Base-by-base conservation (phyloP, 139 green algal genomes). In the Chlorella sp. region DNA sequence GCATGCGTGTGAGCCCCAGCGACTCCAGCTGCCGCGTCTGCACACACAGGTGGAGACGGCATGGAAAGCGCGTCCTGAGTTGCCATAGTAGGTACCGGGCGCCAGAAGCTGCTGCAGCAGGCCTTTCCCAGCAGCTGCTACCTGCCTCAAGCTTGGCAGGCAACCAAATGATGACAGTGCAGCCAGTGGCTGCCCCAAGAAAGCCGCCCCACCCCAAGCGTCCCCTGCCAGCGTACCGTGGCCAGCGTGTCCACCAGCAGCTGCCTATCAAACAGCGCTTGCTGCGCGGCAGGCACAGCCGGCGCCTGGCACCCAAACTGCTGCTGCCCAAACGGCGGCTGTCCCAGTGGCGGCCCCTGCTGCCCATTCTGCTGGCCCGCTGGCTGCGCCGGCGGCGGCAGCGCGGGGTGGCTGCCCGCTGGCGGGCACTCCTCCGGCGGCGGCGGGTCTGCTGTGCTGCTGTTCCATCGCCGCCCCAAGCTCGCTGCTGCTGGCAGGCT, bases 21-120 rank as follows among this genome's bases (percentile, higher is more conserved):
- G 56, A 67, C 65, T 94, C 91, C 74, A 93, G 90, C 17, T 70
- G 74, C 38, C 86, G 74, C 79, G 85, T 88, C 90, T 93, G 90
- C 69, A 38, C 20, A 17, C 41, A 26, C 36, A 38, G n/a, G n/a
- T n/a, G n/a, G n/a, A n/a, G n/a, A n/a, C n/a, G n/a, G n/a, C n/a
- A n/a, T n/a, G n/a, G n/a, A n/a, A n/a, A n/a, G n/a, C n/a, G n/a
- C n/a, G n/a, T n/a, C n/a, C n/a, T n/a, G n/a, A n/a, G n/a, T n/a
- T n/a, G n/a, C n/a, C n/a, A n/a, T n/a, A n/a, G n/a, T n/a, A n/a
- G n/a, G n/a, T n/a, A n/a, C n/a, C n/a, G n/a, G n/a, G n/a, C n/a
- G n/a, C n/a, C n/a, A n/a, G n/a, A n/a, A n/a, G n/a, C n/a, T n/a
- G n/a, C n/a, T n/a, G n/a, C n/a, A n/a, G n/a, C n/a, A n/a, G n/a